phyloP scores from a whole-genome alignment of 306 rosid genomes.

The Sicyos baderoa region DNA sequence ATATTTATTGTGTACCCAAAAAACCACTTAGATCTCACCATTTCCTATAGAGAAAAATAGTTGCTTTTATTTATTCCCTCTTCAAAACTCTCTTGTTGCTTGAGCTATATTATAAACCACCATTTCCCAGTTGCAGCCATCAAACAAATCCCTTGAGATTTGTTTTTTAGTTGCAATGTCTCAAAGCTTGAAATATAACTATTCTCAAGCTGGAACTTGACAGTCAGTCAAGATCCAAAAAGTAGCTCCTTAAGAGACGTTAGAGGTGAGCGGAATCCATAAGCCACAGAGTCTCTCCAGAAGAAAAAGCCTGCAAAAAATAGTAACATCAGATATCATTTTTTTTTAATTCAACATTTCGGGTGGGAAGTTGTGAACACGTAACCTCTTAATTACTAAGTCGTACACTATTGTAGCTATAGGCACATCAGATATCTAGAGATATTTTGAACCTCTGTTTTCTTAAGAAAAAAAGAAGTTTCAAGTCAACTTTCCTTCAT shows the following conservation, averaged over 20 bases:
- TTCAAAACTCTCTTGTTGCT: neutral
- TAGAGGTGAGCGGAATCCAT: constrained; percentile 8
- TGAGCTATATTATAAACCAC: neutral
- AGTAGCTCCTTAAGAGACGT: constrained; percentile 16
- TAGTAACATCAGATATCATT: neutral
- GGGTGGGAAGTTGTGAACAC: no score
- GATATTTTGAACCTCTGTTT: no score
- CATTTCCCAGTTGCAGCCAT: no score
- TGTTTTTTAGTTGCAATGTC: neutral
- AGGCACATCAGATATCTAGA: no score
- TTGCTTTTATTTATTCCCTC: neutral
- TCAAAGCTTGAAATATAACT: neutral
- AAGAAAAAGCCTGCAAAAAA: neutral
- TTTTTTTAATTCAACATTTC: no score
- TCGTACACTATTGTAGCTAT: no score
- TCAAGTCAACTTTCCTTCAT: no score
- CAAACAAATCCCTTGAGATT: no score
- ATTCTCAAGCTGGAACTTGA: neutral
- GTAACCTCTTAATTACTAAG: no score
- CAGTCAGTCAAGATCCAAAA: neutral
- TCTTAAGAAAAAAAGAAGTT: no score
- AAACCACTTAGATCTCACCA: neutral
- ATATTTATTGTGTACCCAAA: neutral
- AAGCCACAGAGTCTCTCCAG: constrained; percentile 13
- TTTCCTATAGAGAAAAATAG: neutral